Base-by-base conservation (phyloP, 352 stramenopile species). In the Pythium plurisporium region DNA sequence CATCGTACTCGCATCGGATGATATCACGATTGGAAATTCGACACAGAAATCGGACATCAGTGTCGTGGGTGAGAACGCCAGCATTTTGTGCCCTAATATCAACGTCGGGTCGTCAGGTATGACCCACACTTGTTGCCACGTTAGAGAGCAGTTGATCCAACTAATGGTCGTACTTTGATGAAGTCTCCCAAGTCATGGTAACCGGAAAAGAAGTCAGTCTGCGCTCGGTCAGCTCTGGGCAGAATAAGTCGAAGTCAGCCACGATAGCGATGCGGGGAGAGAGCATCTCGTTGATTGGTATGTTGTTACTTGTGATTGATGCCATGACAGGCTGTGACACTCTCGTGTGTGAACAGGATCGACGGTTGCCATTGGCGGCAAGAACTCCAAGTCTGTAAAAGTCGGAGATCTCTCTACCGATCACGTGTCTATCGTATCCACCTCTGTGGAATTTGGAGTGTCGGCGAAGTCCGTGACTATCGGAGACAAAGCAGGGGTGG, bases 1-100 rank as follows among this genome's bases (percentile, higher is more conserved):
- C 4, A 27, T 65, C 11, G 7, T 36, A 20, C 19, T 70, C 2
- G 26, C 50, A 27, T 48, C 48, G 30, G 37, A 56, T 8, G 19
- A 52, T 0, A 53, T 70, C 40, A 49, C 51, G 11, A 56, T 73
- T 30, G 66, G 65, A 19, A 54, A 49, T 7, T 22, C 26, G 9
- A 46, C 36, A 3, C 26, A 48, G 17, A 57, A 26, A 15, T 48
- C 50, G 1, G 33, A 26, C 38, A 10, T 57, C 10, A n/a, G 11
- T 14, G 11, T 57, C 10, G 38, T 15, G 11, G 50, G 50, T 41
- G 50, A 29, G 29, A 57, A 38, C 20, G 25, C 50, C 29, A 48
- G 38, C 19, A 48, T 57, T 22, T 3, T 37, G 8, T 19, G 5
- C 37, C 30, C 14, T 7, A 9, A 40, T 20, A 10, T 57, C 36